A percentile compares a stretch with the other conserved stretches of the same genome.
Conservation (phyloP, 768 basidiomycete species). For the Lentinula guzmanii region DNA sequence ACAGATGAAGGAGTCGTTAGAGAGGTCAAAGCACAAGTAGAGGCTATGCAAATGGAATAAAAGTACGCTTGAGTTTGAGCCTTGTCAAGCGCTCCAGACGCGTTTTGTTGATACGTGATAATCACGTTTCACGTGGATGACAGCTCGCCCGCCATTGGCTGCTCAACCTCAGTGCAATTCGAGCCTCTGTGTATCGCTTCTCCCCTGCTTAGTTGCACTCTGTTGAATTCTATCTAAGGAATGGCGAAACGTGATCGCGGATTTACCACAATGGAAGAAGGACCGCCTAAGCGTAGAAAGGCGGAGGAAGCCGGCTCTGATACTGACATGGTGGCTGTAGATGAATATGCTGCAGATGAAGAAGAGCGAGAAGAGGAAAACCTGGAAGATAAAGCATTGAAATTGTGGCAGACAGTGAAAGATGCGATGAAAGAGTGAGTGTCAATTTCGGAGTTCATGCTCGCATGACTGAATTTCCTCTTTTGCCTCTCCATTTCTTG, state of each 20-base stretch:
- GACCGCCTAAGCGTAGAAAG: constrained; percentile 42
- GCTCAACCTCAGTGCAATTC: background rate
- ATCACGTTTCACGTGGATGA: background rate
- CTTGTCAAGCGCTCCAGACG: constrained; percentile 41
- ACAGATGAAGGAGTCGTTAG: constrained; percentile 40
- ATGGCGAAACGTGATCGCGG: constrained; percentile 51
- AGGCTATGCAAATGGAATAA: no score
- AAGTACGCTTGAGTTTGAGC: background rate
- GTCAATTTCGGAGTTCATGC: constrained; percentile 24
- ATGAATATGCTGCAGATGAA: constrained; percentile 21
- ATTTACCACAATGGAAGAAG: constrained; percentile 26
- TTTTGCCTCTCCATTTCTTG: constrained; percentile 17
- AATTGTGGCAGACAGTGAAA: constrained; percentile 73
- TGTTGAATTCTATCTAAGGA: background rate
- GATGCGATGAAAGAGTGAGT: constrained; percentile 86
- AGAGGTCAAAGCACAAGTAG: constrained; percentile 18
- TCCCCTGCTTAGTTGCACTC: background rate
- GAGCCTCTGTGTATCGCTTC: background rate
- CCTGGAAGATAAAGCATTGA: constrained; percentile 62
- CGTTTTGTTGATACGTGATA: background rate
- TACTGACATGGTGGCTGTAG: constrained; percentile 31
- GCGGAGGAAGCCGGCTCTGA: constrained; percentile 37
- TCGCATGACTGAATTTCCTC: constrained; percentile 10
- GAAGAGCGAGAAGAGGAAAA: constrained; percentile 24
- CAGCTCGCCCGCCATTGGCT: background rate